Conservation (phyloP, 306 rosid species). For the Canavalia gladiata region DNA sequence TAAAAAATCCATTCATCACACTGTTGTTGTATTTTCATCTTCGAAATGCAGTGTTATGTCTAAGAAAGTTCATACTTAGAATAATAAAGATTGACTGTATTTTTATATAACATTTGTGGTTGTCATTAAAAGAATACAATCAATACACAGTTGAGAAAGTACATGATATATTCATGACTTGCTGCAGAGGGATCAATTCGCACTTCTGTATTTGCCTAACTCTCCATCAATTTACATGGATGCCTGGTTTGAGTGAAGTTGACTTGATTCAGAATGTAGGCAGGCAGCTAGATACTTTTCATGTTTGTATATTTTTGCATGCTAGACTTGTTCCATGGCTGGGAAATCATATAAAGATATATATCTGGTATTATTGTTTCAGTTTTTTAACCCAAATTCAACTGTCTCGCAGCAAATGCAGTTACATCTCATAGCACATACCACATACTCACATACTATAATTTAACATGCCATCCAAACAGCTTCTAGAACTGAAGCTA, state of each 20-base stretch:
- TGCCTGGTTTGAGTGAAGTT: conserved; percentile 12
- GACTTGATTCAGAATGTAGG: conserved; percentile 16
- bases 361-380: conserved; percentile 25
- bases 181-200: conserved; percentile 11
- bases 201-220: conserved; percentile 15
- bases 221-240: conserved; percentile 21
- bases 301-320: conserved; percentile 29
- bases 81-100: neutral
- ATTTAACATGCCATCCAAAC: conserved; percentile 24
- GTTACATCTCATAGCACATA: conserved; percentile 3
- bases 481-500: conserved; percentile 11
- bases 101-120: conserved; percentile 13
- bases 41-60: conserved; percentile 23
- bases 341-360: conserved; percentile 16
- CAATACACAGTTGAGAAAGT: conserved; percentile 19
- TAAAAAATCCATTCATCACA: neutral
- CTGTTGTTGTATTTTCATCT: neutral
- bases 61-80: neutral
- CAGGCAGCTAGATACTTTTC: conserved; percentile 21
- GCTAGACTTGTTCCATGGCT: conserved; percentile 15
- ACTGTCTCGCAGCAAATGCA: conserved; percentile 4
- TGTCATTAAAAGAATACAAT: conserved; percentile 39
- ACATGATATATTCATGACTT: conserved; percentile 27
- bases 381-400: conserved; percentile 32
- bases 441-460: conserved; percentile 2